phyloP scores from a whole-genome alignment of 2,329 filamentous ascomycete genomes.

The Penicillium brevicompactum region DNA sequence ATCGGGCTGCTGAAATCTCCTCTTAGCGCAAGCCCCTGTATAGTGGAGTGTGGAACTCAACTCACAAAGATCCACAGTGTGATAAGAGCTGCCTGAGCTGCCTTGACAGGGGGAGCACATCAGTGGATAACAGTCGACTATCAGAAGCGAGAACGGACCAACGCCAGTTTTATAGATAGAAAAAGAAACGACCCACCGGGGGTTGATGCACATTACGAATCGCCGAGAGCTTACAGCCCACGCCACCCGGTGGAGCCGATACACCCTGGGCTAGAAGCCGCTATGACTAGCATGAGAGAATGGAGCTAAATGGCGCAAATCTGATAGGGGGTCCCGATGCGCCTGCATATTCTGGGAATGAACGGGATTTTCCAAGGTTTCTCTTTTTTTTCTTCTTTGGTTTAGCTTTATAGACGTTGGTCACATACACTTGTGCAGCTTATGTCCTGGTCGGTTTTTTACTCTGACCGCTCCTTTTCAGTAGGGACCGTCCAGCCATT shows the following conservation, averaged over 20 bases:
- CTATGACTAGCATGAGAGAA: neutral
- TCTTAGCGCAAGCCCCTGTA: neutral
- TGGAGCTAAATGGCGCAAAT: neutral
- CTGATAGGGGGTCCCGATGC: neutral
- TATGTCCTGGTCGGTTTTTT: neutral
- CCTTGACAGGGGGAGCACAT: neutral
- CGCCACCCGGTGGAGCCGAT: conserved; percentile 12
- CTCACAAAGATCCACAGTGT: neutral
- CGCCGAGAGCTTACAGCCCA: conserved; percentile 7
- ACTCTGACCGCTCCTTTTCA: conserved; percentile 44
- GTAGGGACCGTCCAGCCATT: conserved; percentile 61
- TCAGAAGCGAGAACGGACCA: conserved; percentile 2
- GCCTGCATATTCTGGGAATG: too few relatives aligned
- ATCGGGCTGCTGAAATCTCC: neutral
- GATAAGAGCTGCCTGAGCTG: neutral
- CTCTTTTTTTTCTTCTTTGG: too few relatives aligned
- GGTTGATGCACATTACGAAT: conserved; percentile 15
- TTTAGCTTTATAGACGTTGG: too few relatives aligned
- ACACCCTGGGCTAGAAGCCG: neutral
- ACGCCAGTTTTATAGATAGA: conserved; percentile 19
- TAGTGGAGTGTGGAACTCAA: neutral
- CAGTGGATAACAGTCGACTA: neutral
- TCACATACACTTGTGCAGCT: too few relatives aligned
- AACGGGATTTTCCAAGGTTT: too few relatives aligned
- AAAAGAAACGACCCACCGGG: neutral